Base-by-base conservation (phyloP, 768 basidiomycete species). In the Epithele typhae region DNA sequence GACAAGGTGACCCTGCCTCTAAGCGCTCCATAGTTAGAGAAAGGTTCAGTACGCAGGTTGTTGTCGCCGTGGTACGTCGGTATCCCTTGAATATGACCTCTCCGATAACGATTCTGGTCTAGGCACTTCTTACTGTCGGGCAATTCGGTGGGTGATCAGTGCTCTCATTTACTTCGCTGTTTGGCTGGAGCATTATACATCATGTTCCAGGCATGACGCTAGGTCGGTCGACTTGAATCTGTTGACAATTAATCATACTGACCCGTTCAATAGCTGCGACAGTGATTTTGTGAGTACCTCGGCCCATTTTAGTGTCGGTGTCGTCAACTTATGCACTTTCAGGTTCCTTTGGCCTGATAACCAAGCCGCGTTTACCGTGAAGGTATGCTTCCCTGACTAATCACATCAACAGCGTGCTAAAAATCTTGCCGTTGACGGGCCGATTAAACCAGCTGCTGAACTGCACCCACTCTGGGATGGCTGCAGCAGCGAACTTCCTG, bases 381-480 rank as follows among this genome's bases (percentile, higher is more conserved):
- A 24, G 7, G 48, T 45, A 25, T 22, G 27, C 5, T 30, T 19
- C 2, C 19, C 1, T 23, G n/a, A 17, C 11, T 2, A 19, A 9
- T 34, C 36, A 25, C 3, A 22, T 18, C 2, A 36, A 18, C 36
- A 18, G 24, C 25, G 9, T n/a, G 4, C 15, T 17, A 14, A 14
- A 19, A 12, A 6, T 38, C 14, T 7, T 30, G 27, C 27, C 27
- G 7, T 30, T 30, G 27, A n/a, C n/a, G n/a, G n/a, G 35, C 9
- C 21, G 27, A 8, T 8, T 8, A n/a, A 14, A 1, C n/a, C 11
- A 50, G 49, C 38, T 21, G 24, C 40, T 51, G 14, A 19, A 35
- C 14, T 30, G 25, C 22, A 45, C 40, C 19, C 49, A 43, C 15
- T 46, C 32, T n/a, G 44, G 35, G 0, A 15, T 41, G 36, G 49